These are phyloP conservation scores for Fusarium irregulare DNA, from an alignment of 2,329 filamentous ascomycete genomes.

Conservation along the genomic window DNA sequence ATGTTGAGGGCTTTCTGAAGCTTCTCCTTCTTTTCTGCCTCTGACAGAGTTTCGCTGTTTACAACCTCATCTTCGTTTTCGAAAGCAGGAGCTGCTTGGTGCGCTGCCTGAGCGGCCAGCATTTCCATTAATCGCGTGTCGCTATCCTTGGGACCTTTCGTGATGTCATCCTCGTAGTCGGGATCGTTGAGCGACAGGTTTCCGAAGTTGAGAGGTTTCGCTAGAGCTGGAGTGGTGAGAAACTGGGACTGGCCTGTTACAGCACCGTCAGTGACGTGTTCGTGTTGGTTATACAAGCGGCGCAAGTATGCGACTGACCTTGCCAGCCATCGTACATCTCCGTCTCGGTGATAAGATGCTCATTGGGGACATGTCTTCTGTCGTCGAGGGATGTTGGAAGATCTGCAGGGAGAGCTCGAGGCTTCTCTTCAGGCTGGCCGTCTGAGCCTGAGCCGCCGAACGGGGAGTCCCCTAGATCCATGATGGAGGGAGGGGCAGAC, in stretches of 20 bases:
- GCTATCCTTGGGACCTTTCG: conserved; percentile 74
- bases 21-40: conserved; percentile 80
- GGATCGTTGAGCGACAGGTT: conserved; percentile 85
- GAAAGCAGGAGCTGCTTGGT: conserved; percentile 77
- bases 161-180: conserved; percentile 72
- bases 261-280: conserved; percentile 44
- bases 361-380: conserved; percentile 74
- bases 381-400: conserved; percentile 93
- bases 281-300: conserved; percentile 33
- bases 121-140: conserved; percentile 93
- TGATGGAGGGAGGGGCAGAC: conserved; percentile 59
- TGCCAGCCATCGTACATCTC: conserved; percentile 99
- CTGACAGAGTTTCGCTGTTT: conserved; percentile 77
- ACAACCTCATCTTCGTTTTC: conserved; percentile 85
- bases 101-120: conserved; percentile 90
- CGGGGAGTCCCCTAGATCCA: conserved; percentile 68
- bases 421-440: conserved; percentile 53
- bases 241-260: conserved; percentile 90
- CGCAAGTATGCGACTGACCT: conserved; percentile 63
- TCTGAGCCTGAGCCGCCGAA: conserved; percentile 56
- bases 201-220: conserved; percentile 84
- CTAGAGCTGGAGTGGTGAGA: conserved; percentile 84
- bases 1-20: conserved; percentile 92
- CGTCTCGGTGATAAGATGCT: conserved; percentile 78
- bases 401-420: conserved; percentile 77